These are phyloP conservation scores for Collybia nuda DNA, from an alignment of 768 basidiomycete species.

Conservation along the genomic window DNA sequence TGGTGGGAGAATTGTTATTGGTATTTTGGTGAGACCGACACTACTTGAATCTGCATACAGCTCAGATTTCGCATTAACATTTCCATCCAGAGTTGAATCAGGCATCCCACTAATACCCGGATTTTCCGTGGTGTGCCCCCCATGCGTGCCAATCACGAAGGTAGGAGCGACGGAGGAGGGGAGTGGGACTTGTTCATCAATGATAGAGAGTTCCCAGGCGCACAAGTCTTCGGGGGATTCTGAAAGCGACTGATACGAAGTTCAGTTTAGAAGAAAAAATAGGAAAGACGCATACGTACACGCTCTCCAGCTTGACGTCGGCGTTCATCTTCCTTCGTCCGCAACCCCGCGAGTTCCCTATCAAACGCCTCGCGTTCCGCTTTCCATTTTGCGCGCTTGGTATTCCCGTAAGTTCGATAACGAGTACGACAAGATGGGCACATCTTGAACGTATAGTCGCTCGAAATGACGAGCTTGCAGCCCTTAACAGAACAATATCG, in stretches of 20 bases:
- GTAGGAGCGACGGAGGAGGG: constrained; percentile 6
- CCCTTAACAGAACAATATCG: constrained; percentile 56
- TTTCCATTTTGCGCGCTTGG: constrained; percentile 56
- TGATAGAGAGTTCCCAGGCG: constrained; percentile 33
- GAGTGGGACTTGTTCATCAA: constrained; percentile 28
- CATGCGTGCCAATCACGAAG: neutral
- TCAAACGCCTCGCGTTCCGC: constrained; percentile 41
- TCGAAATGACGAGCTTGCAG: constrained; percentile 45
- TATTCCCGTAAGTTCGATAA: constrained; percentile 52
- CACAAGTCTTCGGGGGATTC: constrained; percentile 32
- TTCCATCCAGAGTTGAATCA: neutral
- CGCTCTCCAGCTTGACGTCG: constrained; percentile 32
- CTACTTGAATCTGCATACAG: neutral
- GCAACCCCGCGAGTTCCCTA: constrained; percentile 34
- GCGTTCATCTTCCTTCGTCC: constrained; percentile 37
- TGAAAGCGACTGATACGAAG: constrained; percentile 28
- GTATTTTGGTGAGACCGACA: neutral
- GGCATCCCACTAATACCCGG: neutral
- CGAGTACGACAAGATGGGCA: constrained; percentile 45
- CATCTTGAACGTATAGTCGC: constrained; percentile 42
- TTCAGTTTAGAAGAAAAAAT: neutral
- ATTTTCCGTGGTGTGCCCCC: too few species aligned
- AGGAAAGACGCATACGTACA: constrained; percentile 22
- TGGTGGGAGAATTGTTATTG: neutral
- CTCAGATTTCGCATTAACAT: neutral